phyloP scores from a whole-genome alignment of 345 rosid species.

The Barbarea vulgaris region DNA sequence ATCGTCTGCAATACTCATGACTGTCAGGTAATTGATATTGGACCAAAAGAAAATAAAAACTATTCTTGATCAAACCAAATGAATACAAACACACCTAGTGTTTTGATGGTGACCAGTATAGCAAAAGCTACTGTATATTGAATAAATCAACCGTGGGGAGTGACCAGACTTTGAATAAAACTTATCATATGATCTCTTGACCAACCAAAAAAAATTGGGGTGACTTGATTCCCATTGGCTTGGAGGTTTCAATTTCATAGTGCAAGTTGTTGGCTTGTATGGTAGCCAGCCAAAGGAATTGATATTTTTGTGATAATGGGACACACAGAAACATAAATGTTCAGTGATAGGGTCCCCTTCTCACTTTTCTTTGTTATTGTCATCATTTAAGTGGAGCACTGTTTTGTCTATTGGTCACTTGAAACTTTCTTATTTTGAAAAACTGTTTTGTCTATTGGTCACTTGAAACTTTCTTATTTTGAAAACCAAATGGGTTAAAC shows the following conservation, averaged over 20 bases:
- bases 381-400: slow-evolving; percentile 40
- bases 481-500: slow-evolving; percentile 14
- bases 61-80: slow-evolving; percentile 19
- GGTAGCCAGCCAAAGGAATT: slow-evolving; percentile 37
- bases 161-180: slow-evolving; percentile 16
- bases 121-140: slow-evolving; percentile 16
- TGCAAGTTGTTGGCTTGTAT: slow-evolving; percentile 37
- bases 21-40: slow-evolving; percentile 7
- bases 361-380: slow-evolving; percentile 21
- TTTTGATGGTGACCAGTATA: slow-evolving; percentile 19
- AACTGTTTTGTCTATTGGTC: slow-evolving; percentile 40
- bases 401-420: slow-evolving; percentile 37
- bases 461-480: slow-evolving; percentile 12
- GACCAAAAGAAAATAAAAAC: slow-evolving; percentile 21
- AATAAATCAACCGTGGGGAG: slow-evolving; percentile 20
- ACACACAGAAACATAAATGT: slow-evolving; percentile 23
- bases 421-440: too few species aligned
- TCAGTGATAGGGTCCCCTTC: slow-evolving; percentile 30
- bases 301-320: slow-evolving; percentile 18
- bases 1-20: slow-evolving; percentile 19
- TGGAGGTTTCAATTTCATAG: slow-evolving; percentile 28
- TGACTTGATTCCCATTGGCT: slow-evolving; percentile 41
- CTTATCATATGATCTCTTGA: slow-evolving; percentile 29
- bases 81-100: slow-evolving; percentile 9
- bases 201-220: slow-evolving; percentile 19